Conservation (phyloP, 164 flowering plant species). For the Stephania japonica region DNA sequence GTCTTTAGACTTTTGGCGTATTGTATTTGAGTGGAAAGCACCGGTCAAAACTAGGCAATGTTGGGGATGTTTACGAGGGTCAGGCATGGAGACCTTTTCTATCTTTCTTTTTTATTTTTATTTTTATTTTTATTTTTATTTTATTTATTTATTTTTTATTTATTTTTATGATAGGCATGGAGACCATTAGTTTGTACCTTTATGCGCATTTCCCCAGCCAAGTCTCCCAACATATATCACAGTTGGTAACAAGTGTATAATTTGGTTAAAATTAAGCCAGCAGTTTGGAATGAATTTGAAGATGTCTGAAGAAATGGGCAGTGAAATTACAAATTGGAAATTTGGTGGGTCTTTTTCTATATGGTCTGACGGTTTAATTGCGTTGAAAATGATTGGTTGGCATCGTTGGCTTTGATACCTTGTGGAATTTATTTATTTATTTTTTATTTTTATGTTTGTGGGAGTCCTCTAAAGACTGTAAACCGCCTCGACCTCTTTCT, state of each 20-base stretch:
- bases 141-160: too few relatives aligned
- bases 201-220: neutral
- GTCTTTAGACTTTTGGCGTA: constrained; percentile 3
- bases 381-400: too few relatives aligned
- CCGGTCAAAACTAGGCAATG: neutral
- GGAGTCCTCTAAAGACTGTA: too few relatives aligned
- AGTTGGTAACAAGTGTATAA: neutral
- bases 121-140: too few relatives aligned
- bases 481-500: too few relatives aligned
- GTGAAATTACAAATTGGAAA: neutral
- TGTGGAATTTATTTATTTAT: too few relatives aligned
- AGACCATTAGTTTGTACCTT: neutral
- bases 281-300: neutral
- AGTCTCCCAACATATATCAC: neutral
- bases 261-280: too few relatives aligned
- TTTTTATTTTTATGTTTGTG: too few relatives aligned
- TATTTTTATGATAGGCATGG: too few relatives aligned
- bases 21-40: neutral
- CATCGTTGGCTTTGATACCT: too few relatives aligned
- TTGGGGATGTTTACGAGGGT: constrained; percentile 6
- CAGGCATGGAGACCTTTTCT: neutral
- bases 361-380: too few relatives aligned
- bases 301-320: neutral
- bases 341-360: neutral
- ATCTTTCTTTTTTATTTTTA: too few relatives aligned